Conservation (phyloP, 768 basidiomycete genomes). For the Boletus coccyginus region DNA sequence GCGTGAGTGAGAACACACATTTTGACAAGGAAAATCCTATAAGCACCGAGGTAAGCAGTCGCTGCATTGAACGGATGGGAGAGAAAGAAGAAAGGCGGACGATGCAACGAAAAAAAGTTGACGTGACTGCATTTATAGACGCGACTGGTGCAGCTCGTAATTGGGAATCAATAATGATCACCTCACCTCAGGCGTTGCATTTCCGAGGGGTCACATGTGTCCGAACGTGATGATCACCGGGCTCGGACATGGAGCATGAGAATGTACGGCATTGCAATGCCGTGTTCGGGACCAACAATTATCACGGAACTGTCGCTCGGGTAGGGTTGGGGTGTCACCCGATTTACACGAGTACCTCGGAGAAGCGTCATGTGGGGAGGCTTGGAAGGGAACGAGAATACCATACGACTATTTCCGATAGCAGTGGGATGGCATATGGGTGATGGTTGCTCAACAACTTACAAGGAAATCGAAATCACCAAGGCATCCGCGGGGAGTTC, state of each 20-base stretch:
- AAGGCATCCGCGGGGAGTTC: background rate
- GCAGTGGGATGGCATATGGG: background rate
- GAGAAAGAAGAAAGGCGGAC: slow-evolving; percentile 45
- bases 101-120: background rate
- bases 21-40: slow-evolving; percentile 28
- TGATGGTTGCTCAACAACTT: background rate
- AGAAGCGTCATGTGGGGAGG: background rate
- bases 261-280: background rate
- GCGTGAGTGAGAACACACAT: slow-evolving; percentile 36
- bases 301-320: background rate
- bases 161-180: slow-evolving; percentile 2
- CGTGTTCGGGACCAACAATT: background rate
- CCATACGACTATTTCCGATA: background rate
- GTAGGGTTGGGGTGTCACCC: background rate
- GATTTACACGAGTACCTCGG: background rate
- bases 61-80: slow-evolving; percentile 36
- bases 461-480: background rate
- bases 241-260: background rate
- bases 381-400: background rate
- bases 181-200: background rate
- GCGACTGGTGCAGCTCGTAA: background rate
- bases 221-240: background rate
- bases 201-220: slow-evolving; percentile 10
- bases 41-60: slow-evolving; percentile 17
- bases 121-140: slow-evolving; percentile 19